phyloP scores from a whole-genome alignment of 2,329 filamentous ascomycete genomes.

The Trichocomaceae sp. region DNA sequence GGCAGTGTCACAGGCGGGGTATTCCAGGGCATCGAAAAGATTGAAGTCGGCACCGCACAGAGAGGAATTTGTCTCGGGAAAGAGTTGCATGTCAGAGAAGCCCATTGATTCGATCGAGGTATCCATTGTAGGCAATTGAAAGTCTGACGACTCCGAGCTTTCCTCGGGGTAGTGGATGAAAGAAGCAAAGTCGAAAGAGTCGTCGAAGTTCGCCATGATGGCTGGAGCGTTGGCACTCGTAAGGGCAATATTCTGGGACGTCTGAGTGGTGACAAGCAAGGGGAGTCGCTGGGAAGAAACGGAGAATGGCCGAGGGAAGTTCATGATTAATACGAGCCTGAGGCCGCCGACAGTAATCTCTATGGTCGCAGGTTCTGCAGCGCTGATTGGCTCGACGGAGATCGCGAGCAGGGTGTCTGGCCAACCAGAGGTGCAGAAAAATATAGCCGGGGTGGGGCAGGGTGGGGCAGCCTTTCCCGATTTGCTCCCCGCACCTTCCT shows the following conservation, averaged over 20 bases:
- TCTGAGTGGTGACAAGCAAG: too few species aligned
- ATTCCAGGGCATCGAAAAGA: neutral
- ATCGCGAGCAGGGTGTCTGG: neutral
- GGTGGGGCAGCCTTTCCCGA: constrained; percentile 2
- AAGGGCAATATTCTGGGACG: neutral
- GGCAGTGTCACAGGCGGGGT: neutral
- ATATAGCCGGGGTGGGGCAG: neutral
- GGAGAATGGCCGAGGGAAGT: neutral
- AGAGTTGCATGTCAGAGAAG: constrained; percentile 6
- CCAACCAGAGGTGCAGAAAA: neutral
- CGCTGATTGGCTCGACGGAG: neutral
- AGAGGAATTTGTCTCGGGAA: constrained; percentile 2
- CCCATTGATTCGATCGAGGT: neutral
- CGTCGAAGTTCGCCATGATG: constrained; percentile 16
- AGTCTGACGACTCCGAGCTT: constrained; percentile 19
- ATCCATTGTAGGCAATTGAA: neutral
- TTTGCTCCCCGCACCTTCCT: constrained; percentile 12
- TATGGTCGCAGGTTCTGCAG: neutral
- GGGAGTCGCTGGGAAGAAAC: neutral
- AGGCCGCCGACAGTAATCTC: neutral
- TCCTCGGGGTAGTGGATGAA: constrained; percentile 26
- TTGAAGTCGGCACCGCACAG: neutral
- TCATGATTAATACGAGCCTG: neutral
- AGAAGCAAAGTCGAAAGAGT: constrained; percentile 31
- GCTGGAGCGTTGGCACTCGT: too few species aligned